Evolutionary conservation across 148 eudicot genomes (phyloP).

Genomic region (Fagopyrum tataricum): DNA sequence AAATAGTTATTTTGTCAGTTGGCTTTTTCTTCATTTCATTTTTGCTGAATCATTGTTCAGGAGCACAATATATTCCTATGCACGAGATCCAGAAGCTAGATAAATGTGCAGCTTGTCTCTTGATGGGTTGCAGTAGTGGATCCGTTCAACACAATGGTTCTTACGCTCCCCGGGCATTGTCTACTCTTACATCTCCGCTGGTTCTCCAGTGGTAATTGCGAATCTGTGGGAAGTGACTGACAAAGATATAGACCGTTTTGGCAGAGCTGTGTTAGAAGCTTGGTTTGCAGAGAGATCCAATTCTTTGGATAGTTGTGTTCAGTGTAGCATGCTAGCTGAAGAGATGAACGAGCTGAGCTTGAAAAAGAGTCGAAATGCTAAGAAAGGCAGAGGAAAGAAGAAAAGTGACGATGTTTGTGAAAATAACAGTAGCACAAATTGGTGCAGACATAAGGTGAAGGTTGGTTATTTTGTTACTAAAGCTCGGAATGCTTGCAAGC

Average conservation of each 20-base stretch:
- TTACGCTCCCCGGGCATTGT: constrained; percentile 76
- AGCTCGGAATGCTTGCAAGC: constrained; percentile 73
- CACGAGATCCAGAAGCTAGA: constrained; percentile 66
- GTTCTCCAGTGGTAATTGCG: constrained; percentile 85
- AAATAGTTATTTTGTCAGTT: too few species aligned
- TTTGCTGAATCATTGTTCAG: constrained; percentile 25
- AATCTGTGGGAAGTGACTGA: constrained; percentile 98
- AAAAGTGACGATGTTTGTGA: constrained; percentile 15
- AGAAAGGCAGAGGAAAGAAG: constrained; percentile 35
- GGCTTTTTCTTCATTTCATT: background rate
- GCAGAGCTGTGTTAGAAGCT: constrained; percentile 62
- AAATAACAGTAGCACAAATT: constrained; percentile 16
- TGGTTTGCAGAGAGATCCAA: constrained; percentile 65
- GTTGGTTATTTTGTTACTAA: constrained; percentile 71
- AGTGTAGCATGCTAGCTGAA: constrained; percentile 48
- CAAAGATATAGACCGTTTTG: constrained; percentile 88
- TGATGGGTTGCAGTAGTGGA: constrained; percentile 96
- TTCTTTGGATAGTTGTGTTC: constrained; percentile 36
- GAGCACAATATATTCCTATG: constrained; percentile 65
- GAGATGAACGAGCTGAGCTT: constrained; percentile 42
- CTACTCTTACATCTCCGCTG: constrained; percentile 65
- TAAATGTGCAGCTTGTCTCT: constrained; percentile 64
- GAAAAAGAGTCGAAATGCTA: constrained; percentile 30
- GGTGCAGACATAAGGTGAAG: constrained; percentile 56
- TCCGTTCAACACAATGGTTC: constrained; percentile 45